A percentile compares a stretch with the other conserved stretches of the same genome.
These are phyloP conservation scores for Thermothielavioides terrestris DNA, from an alignment of 495 filamentous ascomycete species.

Conservation along the genomic window DNA sequence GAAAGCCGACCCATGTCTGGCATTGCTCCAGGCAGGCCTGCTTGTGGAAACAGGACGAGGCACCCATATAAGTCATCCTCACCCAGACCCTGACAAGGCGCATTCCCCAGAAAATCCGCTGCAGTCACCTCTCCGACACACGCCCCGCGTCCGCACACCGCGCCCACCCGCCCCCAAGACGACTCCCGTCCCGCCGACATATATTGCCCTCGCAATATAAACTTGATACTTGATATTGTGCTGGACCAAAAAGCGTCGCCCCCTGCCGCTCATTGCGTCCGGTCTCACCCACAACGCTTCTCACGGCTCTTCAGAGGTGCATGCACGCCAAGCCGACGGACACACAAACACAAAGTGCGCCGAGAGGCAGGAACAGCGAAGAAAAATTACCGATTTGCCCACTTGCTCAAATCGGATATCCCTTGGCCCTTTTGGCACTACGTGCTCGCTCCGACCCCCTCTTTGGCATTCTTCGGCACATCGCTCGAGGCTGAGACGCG, in stretches of 20 bases:
- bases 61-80: slow-evolving; percentile 33
- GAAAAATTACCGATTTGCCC: slow-evolving; percentile 26
- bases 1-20: slow-evolving; percentile 20
- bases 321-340: slow-evolving; percentile 31
- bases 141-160: slow-evolving; percentile 8
- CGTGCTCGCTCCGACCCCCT: slow-evolving; percentile 24
- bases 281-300: slow-evolving; percentile 23
- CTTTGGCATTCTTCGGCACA: slow-evolving; percentile 32
- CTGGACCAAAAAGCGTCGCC: slow-evolving; percentile 20
- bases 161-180: slow-evolving; percentile 11
- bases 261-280: slow-evolving; percentile 26
- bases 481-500: slow-evolving; percentile 19
- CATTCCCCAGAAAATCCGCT: slow-evolving; percentile 23
- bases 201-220: slow-evolving; percentile 35
- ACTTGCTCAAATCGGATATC: slow-evolving; percentile 28
- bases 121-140: slow-evolving; percentile 11
- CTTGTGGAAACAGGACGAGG: slow-evolving; percentile 14
- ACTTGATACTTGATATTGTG: slow-evolving; percentile 31
- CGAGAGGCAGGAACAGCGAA: slow-evolving; percentile 27
- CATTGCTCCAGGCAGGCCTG: slow-evolving; percentile 10
- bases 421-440: slow-evolving; percentile 30
- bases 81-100: slow-evolving; percentile 20
- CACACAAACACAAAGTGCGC: slow-evolving; percentile 21
- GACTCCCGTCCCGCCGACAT: slow-evolving; percentile 31
- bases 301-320: slow-evolving; percentile 22